phyloP scores from a whole-genome alignment of 257 asterid genomes.

The Solanum chilense region DNA sequence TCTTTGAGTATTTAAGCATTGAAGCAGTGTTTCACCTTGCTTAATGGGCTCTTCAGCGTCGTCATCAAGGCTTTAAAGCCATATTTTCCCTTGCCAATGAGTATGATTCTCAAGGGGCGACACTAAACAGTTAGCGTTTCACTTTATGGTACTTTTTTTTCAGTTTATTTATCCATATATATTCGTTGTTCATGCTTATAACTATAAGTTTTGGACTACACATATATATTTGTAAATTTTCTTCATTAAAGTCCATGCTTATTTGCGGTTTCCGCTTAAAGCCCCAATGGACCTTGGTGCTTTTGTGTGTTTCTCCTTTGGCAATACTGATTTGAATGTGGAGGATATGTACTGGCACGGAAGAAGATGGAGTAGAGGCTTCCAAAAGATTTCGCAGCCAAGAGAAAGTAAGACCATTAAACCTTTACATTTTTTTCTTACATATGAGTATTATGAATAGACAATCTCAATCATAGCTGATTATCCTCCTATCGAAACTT shows the following conservation, averaged over 20 bases:
- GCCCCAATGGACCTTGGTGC: not conserved
- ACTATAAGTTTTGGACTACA: not conserved
- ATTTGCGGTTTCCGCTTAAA: not conserved
- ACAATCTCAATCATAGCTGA: not conserved
- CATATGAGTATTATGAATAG: not conserved
- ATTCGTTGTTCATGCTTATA: not conserved
- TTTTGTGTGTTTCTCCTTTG: rapidly evolving
- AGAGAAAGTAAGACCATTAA: not conserved
- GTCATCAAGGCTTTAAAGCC: not conserved
- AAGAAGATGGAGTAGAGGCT: not conserved
- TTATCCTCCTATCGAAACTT: not conserved
- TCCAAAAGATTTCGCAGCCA: not conserved
- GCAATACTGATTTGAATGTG: not conserved
- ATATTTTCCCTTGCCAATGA: not conserved
- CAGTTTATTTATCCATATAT: not conserved
- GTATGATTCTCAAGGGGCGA: not conserved
- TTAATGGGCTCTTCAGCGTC: not conserved
- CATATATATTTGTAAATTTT: not conserved
- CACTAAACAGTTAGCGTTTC: not conserved
- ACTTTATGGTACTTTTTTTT: not conserved
- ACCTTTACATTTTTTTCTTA: not conserved
- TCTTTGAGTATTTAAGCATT: not conserved
- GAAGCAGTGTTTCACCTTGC: not conserved
- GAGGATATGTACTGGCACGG: not conserved
- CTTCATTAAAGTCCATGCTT: not conserved